A percentile compares a stretch with the other conserved stretches of the same genome.
Evolutionary conservation across 1,139 yeast genomes (phyloP).

Genomic region (Kluyveromyces marxianus): DNA sequence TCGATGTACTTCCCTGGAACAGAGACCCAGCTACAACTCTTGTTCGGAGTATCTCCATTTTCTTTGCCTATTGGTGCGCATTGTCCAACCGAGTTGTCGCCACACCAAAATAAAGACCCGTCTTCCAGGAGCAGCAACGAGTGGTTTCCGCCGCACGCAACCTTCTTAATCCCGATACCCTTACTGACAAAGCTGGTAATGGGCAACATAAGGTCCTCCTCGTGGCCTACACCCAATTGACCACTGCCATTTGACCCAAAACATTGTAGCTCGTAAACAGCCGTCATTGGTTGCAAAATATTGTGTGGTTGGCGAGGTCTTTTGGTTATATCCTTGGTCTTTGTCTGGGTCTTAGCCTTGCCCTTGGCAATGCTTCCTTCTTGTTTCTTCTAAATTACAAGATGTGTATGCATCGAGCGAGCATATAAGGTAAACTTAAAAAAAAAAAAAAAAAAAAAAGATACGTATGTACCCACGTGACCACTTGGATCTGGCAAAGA

Average conservation of each 20-base stretch:
- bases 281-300: background rate
- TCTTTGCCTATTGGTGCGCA: slow-evolving; percentile 2
- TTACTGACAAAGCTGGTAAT: slow-evolving; percentile 15
- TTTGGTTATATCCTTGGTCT: no score
- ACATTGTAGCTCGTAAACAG: background rate
- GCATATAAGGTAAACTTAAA: no score
- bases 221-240: slow-evolving; percentile 62
- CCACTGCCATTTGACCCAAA: slow-evolving; percentile 82
- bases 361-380: no score
- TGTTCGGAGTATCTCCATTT: no score
- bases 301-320: background rate
- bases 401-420: no score
- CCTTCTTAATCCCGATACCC: slow-evolving; percentile 31
- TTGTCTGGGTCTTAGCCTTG: no score
- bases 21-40: slow-evolving; percentile 2
- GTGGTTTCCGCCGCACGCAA: slow-evolving; percentile 84
- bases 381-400: no score
- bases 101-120: slow-evolving; percentile 52
- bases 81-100: slow-evolving; percentile 54
- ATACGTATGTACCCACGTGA: no score
- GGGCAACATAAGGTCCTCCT: slow-evolving; percentile 41
- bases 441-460: no score
- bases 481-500: no score
- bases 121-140: slow-evolving; percentile 49
- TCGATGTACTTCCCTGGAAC: slow-evolving; percentile 21